Percentiles rank a stretch among this genome's conserved stretches.
Conservation (phyloP, 1,284 basidiomycete genomes). For the Apiotrichum akiyoshidainum region DNA sequence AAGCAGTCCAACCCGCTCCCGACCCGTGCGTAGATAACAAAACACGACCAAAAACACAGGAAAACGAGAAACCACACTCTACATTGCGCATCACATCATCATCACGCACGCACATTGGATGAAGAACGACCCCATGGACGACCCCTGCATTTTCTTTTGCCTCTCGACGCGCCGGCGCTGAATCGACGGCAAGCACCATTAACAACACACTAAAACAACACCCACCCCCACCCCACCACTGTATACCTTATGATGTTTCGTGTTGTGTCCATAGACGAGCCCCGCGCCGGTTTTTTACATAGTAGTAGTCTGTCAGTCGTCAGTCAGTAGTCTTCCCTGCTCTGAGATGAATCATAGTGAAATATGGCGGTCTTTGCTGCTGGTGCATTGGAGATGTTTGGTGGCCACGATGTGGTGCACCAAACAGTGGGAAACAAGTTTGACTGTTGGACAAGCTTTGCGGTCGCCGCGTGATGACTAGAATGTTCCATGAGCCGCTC, state of each 20-base stretch:
- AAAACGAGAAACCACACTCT: not conserved
- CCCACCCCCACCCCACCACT: not conserved
- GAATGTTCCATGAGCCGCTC: too few relatives aligned
- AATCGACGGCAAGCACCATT: not conserved
- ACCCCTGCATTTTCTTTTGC: not conserved
- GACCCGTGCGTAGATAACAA: not conserved
- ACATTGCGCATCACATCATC: not conserved
- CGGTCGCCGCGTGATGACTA: too few relatives aligned
- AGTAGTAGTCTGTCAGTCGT: not conserved
- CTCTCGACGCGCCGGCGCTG: not conserved
- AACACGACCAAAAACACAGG: not conserved
- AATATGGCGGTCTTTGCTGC: not conserved
- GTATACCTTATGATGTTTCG: constrained; percentile 1
- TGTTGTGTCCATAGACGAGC: constrained; percentile 1
- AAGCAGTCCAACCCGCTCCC: constrained; percentile 12
- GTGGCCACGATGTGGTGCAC: too few relatives aligned
- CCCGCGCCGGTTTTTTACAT: not conserved
- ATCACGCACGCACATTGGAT: not conserved
- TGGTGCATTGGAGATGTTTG: too few relatives aligned
- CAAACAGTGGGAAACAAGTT: too few relatives aligned
- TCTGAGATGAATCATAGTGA: not conserved
- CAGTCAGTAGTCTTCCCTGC: not conserved
- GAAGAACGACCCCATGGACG: not conserved
- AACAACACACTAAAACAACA: not conserved
- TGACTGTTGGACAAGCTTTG: too few relatives aligned